Conservation (phyloP, 257 asterid species). For the Petunia axillaris region DNA sequence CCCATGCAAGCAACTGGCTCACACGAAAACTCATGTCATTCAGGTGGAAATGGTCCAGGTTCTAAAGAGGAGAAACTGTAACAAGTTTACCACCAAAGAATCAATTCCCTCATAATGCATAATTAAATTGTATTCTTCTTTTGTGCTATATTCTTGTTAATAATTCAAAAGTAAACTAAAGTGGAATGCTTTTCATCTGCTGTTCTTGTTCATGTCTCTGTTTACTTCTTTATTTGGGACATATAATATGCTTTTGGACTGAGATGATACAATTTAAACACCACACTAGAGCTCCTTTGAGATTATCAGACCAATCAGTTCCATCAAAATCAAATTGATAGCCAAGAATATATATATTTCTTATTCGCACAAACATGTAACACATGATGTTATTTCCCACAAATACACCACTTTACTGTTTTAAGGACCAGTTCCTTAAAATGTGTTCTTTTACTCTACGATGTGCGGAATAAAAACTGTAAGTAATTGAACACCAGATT, state of each 20-base stretch:
- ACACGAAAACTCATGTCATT: conserved; percentile 12
- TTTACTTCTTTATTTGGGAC: not conserved
- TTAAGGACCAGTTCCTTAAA: too few relatives aligned
- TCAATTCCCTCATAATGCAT: conserved; percentile 24
- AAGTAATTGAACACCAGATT: too few relatives aligned
- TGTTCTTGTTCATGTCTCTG: not conserved
- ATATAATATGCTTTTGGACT: not conserved
- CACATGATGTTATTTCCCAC: too few relatives aligned
- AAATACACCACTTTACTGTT: too few relatives aligned
- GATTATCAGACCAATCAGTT: not conserved
- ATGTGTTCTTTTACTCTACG: too few relatives aligned
- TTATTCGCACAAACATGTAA: not conserved
- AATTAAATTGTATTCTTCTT: conserved; percentile 7
- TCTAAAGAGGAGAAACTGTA: not conserved
- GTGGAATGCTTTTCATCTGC: not conserved
- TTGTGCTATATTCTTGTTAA: conserved; percentile 19
- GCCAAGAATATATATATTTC: not conserved
- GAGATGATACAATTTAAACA: not conserved
- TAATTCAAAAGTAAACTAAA: conserved; percentile 21
- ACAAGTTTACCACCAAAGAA: conserved; percentile 16
- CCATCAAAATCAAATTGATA: conserved; percentile 1
- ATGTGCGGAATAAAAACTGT: too few relatives aligned
- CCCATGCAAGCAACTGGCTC: not conserved
- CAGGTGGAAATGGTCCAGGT: conserved; percentile 22
- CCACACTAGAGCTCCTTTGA: not conserved